Conservation (phyloP, 106 monocot genomes). For the Allium cepa region DNA sequence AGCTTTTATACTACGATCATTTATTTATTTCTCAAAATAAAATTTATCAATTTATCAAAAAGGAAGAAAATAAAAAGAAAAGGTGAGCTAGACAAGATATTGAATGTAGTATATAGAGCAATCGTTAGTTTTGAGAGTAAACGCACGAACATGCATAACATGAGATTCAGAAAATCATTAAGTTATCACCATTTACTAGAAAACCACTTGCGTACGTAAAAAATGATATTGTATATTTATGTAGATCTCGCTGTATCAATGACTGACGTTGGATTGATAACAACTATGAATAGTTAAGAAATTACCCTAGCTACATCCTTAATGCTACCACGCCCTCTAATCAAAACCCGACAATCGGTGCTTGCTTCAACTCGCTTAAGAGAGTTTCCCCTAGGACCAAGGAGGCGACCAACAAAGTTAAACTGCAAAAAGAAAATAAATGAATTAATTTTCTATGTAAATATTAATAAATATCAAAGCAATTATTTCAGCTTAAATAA, state of each 20-base stretch:
- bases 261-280: neutral
- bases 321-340: constrained; percentile 73
- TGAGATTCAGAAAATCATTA: neutral
- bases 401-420: constrained; percentile 73
- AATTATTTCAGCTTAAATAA: neutral
- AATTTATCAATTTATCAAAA: no score
- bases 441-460: neutral
- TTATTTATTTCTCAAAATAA: no score
- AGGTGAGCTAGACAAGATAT: no score
- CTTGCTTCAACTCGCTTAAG: constrained; percentile 65
- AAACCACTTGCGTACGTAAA: neutral
- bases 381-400: constrained; percentile 76
- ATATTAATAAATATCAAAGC: no score
- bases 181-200: neutral
- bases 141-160: neutral
- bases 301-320: constrained; percentile 64
- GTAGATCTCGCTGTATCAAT: neutral
- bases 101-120: no score
- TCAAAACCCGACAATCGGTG: constrained; percentile 70
- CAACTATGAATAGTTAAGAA: neutral
- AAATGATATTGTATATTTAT: neutral
- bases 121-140: no score
- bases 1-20: no score
- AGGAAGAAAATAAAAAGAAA: no score
- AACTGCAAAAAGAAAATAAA: constrained; percentile 30